Percentiles rank a stretch among this genome's conserved stretches.
Evolutionary conservation across 192 early-diverging fungal genomes (phyloP).

Genomic region (Podochytrium sp.): DNA sequence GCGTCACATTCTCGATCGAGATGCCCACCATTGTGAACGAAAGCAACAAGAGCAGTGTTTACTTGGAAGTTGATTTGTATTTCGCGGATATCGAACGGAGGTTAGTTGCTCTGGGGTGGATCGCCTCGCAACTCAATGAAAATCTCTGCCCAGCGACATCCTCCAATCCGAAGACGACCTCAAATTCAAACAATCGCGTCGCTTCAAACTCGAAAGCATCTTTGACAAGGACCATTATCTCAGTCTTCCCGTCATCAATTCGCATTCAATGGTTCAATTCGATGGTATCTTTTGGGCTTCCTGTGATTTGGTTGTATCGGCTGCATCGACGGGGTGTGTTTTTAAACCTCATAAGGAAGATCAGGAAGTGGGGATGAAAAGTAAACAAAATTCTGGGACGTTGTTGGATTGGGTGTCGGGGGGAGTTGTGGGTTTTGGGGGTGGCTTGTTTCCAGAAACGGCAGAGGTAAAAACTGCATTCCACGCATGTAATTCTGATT

Average conservation of each 20-base stretch:
- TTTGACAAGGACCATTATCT: neutral
- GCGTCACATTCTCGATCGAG: conserved; percentile 1
- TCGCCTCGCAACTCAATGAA: too few species aligned
- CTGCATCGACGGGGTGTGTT: neutral
- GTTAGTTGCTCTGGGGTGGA: neutral
- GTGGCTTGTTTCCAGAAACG: neutral
- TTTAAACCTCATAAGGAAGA: neutral
- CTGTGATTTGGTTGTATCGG: conserved; percentile 21
- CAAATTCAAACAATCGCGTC: conserved; percentile 24
- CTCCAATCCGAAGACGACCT: neutral
- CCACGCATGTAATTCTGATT: too few species aligned
- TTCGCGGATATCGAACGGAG: neutral
- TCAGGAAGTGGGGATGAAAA: neutral
- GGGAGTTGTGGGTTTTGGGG: neutral
- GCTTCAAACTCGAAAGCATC: conserved; percentile 17
- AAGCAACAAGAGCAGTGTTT: neutral
- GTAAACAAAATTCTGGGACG: neutral
- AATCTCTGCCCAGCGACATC: too few species aligned
- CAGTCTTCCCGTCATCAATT: conserved; percentile 2
- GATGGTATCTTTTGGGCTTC: conserved; percentile 24
- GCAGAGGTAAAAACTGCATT: neutral
- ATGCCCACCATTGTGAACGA: neutral
- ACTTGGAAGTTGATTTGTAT: conserved; percentile 20
- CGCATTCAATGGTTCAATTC: conserved; percentile 12
- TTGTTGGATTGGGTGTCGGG: neutral